phyloP scores from a whole-genome alignment of 495 filamentous ascomycete genomes.

The Penicillium verhagenii region DNA sequence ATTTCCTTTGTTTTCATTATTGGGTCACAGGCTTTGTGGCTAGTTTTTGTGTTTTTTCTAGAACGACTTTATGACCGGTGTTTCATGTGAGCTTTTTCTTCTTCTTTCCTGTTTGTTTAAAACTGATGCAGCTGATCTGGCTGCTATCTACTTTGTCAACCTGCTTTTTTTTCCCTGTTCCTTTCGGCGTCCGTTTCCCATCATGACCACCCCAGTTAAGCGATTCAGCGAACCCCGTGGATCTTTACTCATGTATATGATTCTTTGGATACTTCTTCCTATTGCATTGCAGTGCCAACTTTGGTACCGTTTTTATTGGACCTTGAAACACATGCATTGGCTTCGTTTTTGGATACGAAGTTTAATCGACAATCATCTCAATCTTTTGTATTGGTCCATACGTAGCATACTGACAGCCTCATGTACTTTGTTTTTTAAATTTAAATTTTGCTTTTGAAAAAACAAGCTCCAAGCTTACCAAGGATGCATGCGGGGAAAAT shows the following conservation, averaged over 20 bases:
- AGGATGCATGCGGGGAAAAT: too few species aligned
- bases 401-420: too few species aligned
- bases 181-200: neutral
- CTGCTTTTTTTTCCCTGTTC: conserved; percentile 6
- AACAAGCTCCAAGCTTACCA: too few species aligned
- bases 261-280: conserved; percentile 1
- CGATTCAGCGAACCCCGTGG: conserved; percentile 24
- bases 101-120: conserved; percentile 9
- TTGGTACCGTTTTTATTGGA: neutral
- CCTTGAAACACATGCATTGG: neutral
- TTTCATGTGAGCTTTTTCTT: conserved; percentile 13
- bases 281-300: neutral
- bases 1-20: conserved; percentile 25
- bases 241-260: conserved; percentile 22
- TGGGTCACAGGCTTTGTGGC: neutral
- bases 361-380: neutral
- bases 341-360: neutral
- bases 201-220: neutral
- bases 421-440: too few species aligned
- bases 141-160: conserved; percentile 17
- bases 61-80: conserved; percentile 32
- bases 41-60: conserved; percentile 12
- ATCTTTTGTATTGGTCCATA: neutral
- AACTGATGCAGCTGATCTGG: conserved; percentile 18
- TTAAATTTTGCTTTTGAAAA: too few species aligned